Base-by-base conservation (phyloP, 208 protist species). In the Lotmaria passim region DNA sequence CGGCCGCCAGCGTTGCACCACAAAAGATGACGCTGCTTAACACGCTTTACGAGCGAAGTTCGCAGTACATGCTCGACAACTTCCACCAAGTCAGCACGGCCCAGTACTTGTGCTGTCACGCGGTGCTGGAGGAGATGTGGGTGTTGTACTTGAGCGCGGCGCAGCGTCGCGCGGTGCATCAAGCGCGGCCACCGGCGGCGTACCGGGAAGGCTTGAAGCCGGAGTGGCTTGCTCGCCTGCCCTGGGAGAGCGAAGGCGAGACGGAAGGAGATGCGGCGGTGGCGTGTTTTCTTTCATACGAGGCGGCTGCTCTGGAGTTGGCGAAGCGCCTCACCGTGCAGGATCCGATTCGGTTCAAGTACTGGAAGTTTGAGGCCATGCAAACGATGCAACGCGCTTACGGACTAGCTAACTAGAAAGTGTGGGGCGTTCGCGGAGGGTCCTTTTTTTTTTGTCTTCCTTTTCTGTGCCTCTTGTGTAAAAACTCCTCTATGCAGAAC, bases 331-430 rank as follows among this genome's bases (percentile, higher is more conserved):
- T 95, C 30, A 60, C 71, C 10, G 24, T 66, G 15, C 46, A 78
- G 7, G 90, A 95, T 46, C 21, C 63, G 3, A 87, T 95, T 21
- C 83, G 90, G 6, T 60, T 59, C 26, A 95, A 92, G 73, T 91
- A 92, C 60, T 95, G 90, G 90, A 83, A 81, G 36, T 17, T 82
- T 52, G 85, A 91, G 28, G 79, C 79, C 3, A 77, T 67, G 28
- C 56, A 63, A 12, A 60, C 91, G 38, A 75, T 95, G 47, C 78
- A 83, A 30, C 81, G 90, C 14, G 39, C 82, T 21, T 95, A 95
- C 66, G 62, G 59, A 48, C 21, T 36, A 26, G 30, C 44, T 23
- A 24, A 47, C 23, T 73, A 47, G 5, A 38, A 24, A 23, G 6
- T n/a, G 3, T 17, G 15, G n/a, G 52, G 33, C 39, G 28, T 7